These are phyloP conservation scores for Cnidoscolus chayamansa DNA, from an alignment of 441 rosid genomes.

Conservation along the genomic window DNA sequence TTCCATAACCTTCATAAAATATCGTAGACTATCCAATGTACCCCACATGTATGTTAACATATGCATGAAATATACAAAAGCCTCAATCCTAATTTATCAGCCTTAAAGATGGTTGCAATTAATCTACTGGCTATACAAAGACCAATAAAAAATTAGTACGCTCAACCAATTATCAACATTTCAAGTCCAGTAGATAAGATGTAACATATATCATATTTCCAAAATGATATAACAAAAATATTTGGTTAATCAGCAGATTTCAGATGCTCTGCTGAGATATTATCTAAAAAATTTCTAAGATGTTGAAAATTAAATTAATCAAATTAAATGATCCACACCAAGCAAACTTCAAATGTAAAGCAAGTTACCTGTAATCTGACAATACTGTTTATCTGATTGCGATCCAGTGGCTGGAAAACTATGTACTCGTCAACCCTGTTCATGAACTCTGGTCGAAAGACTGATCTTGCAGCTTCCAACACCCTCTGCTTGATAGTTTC, in stretches of 20 bases:
- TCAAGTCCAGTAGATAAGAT: too few species aligned
- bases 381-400: slow-evolving; percentile 70
- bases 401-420: slow-evolving; percentile 94
- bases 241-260: background rate
- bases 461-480: slow-evolving; percentile 89
- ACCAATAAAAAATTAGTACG: too few species aligned
- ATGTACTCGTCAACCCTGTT: slow-evolving; percentile 96
- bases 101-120: background rate
- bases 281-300: background rate
- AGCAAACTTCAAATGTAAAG: background rate
- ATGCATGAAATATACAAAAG: background rate
- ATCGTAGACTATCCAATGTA: too few species aligned
- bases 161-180: background rate
- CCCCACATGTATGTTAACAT: too few species aligned
- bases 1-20: too few species aligned
- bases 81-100: background rate
- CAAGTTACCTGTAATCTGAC: slow-evolving; percentile 80
- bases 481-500: slow-evolving; percentile 80
- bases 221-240: background rate
- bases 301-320: background rate
- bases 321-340: slow-evolving; percentile 1
- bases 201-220: background rate
- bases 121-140: background rate
- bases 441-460: slow-evolving; percentile 97
- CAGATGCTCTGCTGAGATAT: background rate